A percentile compares a stretch with the other conserved stretches of the same genome.
phyloP scores from a whole-genome alignment of 352 stramenopile genomes.

The Globisporangium okanoganense region DNA sequence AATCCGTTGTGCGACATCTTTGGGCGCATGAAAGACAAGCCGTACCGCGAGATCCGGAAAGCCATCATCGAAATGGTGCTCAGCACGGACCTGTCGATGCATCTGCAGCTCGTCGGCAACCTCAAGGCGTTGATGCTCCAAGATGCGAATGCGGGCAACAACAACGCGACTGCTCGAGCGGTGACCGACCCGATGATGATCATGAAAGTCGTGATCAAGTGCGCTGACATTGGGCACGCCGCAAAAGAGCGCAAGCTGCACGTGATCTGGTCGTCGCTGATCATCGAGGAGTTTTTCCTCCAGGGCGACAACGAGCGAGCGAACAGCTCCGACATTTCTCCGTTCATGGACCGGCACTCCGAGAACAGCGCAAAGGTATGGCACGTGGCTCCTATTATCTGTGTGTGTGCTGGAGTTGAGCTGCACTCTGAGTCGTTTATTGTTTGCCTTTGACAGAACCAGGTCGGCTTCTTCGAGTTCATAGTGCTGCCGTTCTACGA shows the following conservation, averaged over 20 bases:
- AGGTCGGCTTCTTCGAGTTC: constrained; percentile 86
- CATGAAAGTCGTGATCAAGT: constrained; percentile 88
- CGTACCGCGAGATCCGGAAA: constrained; percentile 76
- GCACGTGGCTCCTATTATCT: neutral
- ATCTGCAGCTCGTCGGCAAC: constrained; percentile 75
- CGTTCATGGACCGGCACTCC: constrained; percentile 89
- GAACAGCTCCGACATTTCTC: constrained; percentile 84
- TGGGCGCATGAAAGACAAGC: constrained; percentile 70
- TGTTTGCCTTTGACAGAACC: constrained; percentile 47
- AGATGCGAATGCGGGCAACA: constrained; percentile 35
- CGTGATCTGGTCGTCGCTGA: constrained; percentile 89
- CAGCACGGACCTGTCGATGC: constrained; percentile 80
- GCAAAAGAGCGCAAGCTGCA: constrained; percentile 82
- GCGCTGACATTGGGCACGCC: constrained; percentile 92
- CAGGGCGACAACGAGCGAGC: constrained; percentile 93
- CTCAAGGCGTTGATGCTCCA: constrained; percentile 74
- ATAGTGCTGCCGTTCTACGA: constrained; percentile 83
- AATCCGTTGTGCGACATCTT: constrained; percentile 77
- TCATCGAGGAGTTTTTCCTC: constrained; percentile 94
- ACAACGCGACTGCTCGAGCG: constrained; percentile 14
- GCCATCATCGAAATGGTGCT: constrained; percentile 89
- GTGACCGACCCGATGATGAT: constrained; percentile 84
- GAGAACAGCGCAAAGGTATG: constrained; percentile 85
- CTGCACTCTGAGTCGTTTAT: too few species aligned
- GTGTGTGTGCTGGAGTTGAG: too few species aligned